Base-by-base conservation (phyloP, 106 monocot species). In the Alisma plantagoaquatica region DNA sequence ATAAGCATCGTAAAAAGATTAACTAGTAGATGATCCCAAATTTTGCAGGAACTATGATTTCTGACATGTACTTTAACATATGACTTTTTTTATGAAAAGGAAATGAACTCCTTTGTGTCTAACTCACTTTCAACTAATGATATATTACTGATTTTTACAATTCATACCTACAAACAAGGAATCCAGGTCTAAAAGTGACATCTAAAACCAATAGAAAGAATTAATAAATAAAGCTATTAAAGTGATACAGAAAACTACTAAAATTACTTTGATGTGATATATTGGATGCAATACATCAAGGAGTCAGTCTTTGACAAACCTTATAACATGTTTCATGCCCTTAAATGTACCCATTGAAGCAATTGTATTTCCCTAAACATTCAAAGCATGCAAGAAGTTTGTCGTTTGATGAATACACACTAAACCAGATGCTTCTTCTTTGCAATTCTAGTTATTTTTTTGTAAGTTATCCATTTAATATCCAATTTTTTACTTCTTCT, bases 331-430 rank as follows among this genome's bases (percentile, higher is more conserved):
- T 78, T 99, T 99, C 51, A 99, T 59, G 38, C 90, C 90, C 63
- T 90, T 99, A 53, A 85, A 90, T 68, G 85, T 79, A 38, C 98
- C 98, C 98, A 99, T 99, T 23, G 90, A 81, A 51, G 98, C 73
- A 38, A 90, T 86, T 1, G 98, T 98, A 59, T 90, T 98, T 26
- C 98, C 98, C 90, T 98, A 32, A 16, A 16, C 35, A 47, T 46
- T 23, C 1, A n/a, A n/a, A n/a, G n/a, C n/a, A n/a, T n/a, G 8
- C 25, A 54, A 17, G n/a, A 41, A 44, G 43, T 5, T 9, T 31
- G 14, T 7, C 14, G 14, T 7, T 7, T 38, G 35, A 38, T n/a
- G 14, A 7, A 14, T 14, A 38, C 14, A 14, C 35, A 38, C 14
- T 7, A 14, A 38, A 38, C 14, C 35, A 38, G 14, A 6, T 38